Conservation (phyloP, 2,329 filamentous ascomycete species). For the Periconia macrospinosa region DNA sequence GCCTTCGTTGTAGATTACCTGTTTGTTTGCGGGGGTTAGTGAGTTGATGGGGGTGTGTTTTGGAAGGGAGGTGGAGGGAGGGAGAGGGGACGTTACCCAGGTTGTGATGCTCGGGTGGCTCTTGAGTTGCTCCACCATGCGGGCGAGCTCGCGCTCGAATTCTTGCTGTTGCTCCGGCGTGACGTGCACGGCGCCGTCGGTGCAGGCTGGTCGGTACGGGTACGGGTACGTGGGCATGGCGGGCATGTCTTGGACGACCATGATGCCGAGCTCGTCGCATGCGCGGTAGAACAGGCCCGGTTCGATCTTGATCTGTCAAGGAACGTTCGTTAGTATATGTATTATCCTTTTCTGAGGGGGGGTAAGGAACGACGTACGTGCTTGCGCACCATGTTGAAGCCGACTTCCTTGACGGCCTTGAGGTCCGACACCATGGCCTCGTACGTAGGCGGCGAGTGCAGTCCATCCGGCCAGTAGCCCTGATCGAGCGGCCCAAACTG, state of each 20-base stretch:
- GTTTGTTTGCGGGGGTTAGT: neutral
- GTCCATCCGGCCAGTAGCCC: constrained; percentile 71
- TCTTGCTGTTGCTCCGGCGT: constrained; percentile 54
- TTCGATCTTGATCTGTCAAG: constrained; percentile 65
- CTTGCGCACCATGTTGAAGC: constrained; percentile 72
- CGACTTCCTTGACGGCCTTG: constrained; percentile 63
- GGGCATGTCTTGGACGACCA: constrained; percentile 75
- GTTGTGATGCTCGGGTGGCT: constrained; percentile 66
- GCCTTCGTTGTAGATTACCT: constrained; percentile 72
- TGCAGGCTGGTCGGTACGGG: constrained; percentile 12
- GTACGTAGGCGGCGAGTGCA: constrained; percentile 65
- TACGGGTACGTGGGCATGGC: constrained; percentile 47
- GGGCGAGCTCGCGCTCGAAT: constrained; percentile 64
- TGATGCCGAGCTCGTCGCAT: constrained; percentile 65
- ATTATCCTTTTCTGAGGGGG: neutral
- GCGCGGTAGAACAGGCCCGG: constrained; percentile 68
- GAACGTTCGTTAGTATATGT: neutral
- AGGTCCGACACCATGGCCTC: constrained; percentile 72
- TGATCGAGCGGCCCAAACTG: constrained; percentile 71
- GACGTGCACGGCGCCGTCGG: neutral
- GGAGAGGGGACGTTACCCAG: constrained; percentile 53
- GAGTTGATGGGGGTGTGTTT: neutral
- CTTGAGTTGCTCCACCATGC: constrained; percentile 65
- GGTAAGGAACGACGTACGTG: constrained; percentile 58
- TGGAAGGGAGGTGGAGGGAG: neutral